Evolutionary conservation across 306 rosid species (phyloP).

Genomic region (Herpetospermum pedunculosum): DNA sequence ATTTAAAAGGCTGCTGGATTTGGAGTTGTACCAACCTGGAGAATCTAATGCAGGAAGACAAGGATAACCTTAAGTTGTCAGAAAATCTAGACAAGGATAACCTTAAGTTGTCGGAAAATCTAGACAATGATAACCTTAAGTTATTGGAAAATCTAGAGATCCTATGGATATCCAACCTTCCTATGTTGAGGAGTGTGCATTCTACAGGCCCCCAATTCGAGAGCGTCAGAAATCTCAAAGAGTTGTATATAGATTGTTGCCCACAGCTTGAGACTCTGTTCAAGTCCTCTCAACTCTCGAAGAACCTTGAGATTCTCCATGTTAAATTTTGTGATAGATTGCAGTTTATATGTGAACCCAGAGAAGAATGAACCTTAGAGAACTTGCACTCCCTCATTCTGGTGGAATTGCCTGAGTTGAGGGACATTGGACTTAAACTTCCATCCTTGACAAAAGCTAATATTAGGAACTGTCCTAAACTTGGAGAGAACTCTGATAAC

Average conservation of each 20-base stretch:
- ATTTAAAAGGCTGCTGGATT: conserved; percentile 24
- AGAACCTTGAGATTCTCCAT: conserved; percentile 16
- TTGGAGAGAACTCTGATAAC: not conserved
- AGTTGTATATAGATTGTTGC: conserved; percentile 23
- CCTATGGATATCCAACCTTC: conserved; percentile 29
- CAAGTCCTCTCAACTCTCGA: conserved; percentile 1
- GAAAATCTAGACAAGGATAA: not conserved
- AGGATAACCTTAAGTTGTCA: not conserved
- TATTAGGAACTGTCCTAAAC: conserved; percentile 16
- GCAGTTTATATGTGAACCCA: not conserved
- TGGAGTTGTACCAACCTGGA: conserved; percentile 13
- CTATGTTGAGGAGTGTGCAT: conserved; percentile 5
- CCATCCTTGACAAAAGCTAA: not conserved
- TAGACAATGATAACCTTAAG: not conserved
- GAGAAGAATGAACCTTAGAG: not conserved
- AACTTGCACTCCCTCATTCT: conserved; percentile 10
- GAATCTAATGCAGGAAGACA: not conserved
- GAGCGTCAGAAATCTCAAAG: conserved; percentile 14
- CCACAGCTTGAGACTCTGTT: conserved; percentile 16
- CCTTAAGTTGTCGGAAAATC: not conserved
- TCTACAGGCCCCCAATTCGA: not conserved
- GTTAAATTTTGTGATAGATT: conserved; percentile 23
- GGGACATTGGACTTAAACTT: conserved; percentile 7
- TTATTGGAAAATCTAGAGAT: not conserved
- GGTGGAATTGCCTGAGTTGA: conserved; percentile 23